Evolutionary conservation across 306 rosid genomes (phyloP), one percentile per base, ranked within the genome.

Genomic region (Betula pendula): DNA sequence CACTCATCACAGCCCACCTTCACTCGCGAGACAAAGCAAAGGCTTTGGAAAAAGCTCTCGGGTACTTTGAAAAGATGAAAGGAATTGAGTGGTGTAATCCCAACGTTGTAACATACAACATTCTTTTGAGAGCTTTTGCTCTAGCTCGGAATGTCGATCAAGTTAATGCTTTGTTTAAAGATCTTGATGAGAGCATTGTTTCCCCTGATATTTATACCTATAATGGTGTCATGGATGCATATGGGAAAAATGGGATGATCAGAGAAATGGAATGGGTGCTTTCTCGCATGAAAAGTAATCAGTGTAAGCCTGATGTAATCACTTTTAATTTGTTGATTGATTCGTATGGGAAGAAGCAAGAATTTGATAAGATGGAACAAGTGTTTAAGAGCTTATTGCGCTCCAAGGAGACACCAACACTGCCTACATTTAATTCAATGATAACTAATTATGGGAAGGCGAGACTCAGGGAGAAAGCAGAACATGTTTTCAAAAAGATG

Each of bases 161-260:
- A 74, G 98, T 95, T 15, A 86, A 78, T 79, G 31, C 84, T 40
- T 84, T 95, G 86, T 92, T 95, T 69, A 89, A 90, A 72, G 98
- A 95, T 83, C 93, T 95, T 68, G 93, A 88, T 49, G 96, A 83
- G 87, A 95, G 97, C 87, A 35, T 78, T 67, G 74, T 87, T 86
- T 89, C 96, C 11, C 84, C 93, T 1, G 98, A 95, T 77, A 88
- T 88, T 47, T 92, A 90, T 77, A 92, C 96, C 0, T 90, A 81
- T 75, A 95, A 95, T 49, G 98, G 98, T n/a, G 92, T 92, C 75
- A 94, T 94, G 96, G 97, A 94, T 88, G 98, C 95, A 0, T 94
- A 87, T 40, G 97, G 97, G 24, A 90, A 92, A 63, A 90, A 80
- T 51, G 95, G 97, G 86, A 90, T 89, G 93, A 92, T 95, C 29